Percentiles rank a stretch among this genome's conserved stretches.
Evolutionary conservation across 768 basidiomycete species (phyloP).

Genomic region (Galerina marginata): DNA sequence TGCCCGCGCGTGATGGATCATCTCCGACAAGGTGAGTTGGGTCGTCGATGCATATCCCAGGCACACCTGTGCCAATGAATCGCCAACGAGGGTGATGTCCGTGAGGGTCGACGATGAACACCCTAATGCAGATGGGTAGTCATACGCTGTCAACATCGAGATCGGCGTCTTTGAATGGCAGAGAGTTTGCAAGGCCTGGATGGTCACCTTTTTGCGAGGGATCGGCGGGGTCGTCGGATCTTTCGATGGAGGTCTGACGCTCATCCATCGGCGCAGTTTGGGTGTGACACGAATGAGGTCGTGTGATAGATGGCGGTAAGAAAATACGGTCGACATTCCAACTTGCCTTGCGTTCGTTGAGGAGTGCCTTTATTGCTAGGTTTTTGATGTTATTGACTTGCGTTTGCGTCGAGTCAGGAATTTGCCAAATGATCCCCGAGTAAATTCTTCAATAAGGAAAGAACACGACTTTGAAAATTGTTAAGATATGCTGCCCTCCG

Average conservation of each 20-base stretch:
- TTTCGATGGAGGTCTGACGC: constrained; percentile 26
- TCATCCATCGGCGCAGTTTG: constrained; percentile 29
- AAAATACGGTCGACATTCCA: constrained; percentile 14
- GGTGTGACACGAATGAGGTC: constrained; percentile 11
- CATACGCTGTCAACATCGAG: constrained; percentile 93
- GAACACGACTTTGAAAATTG: background rate
- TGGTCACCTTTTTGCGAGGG: constrained; percentile 85
- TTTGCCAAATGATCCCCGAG: background rate
- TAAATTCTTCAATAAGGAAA: background rate
- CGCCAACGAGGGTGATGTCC: constrained; percentile 93
- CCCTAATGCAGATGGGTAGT: constrained; percentile 87
- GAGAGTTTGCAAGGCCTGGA: constrained; percentile 71
- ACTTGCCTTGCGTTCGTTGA: no score
- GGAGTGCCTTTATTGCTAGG: background rate
- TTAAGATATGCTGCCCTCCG: constrained; percentile 1
- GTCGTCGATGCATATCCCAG: constrained; percentile 89
- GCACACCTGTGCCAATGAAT: constrained; percentile 96
- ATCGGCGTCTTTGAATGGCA: constrained; percentile 71
- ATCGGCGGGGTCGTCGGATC: constrained; percentile 23
- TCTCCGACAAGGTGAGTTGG: constrained; percentile 84
- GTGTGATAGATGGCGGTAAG: constrained; percentile 17
- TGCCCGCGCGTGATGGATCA: constrained; percentile 91
- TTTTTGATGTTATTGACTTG: background rate
- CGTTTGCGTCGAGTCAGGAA: constrained; percentile 7
- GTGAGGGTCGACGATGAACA: constrained; percentile 60